Evolutionary conservation across 2,329 filamentous ascomycete species (phyloP), one percentile per base, ranked within the genome.

Genomic region (Monilinia polystroma): DNA sequence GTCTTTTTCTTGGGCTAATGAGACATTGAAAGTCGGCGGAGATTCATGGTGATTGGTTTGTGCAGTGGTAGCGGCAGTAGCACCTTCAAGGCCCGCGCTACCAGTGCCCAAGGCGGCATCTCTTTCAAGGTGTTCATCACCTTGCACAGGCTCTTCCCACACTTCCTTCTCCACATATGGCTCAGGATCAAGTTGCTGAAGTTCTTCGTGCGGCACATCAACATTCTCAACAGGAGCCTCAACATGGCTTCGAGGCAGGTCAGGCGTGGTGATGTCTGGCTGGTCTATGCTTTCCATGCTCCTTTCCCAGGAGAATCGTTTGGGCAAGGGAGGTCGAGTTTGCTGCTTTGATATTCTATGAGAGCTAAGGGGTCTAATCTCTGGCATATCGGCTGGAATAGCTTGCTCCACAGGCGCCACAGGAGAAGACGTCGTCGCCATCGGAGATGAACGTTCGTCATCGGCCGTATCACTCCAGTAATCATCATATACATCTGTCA

Each of bases 401-500:
- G 63, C 54, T 73, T 69, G 29, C 26, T 26, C 45, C 2, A 54
- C 23, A 5, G n/a, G 47, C 2, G 52, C 38, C 7, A 38, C 45
- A 10, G 20, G 47, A 23, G 57, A 41, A 29, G 64, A 41, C n/a
- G 66, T 18, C 6, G 45, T 59, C 11, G 55, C 63, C n/a, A 66
- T 20, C 29, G 47, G 55, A 23, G 63, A 66, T 4, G 63, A 51
- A 11, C 53, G 26, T 35, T 59, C 68, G 59, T 73, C 73, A 53
- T 83, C 80, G 54, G 81, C 82, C 11, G 77, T 76, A 35, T 83
- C 80, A 3, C 82, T 81, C 83, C 87, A 88, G 73, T 90, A 90
- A 71, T 84, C 86, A 67, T 89, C 88, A 72, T 91, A 90, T 55
- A 90, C 87, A 68, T 83, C 83, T 0, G 86, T 83, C 2, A 90